Conservation (phyloP, 768 basidiomycete genomes). For the Coprinellus aureogranulatus region DNA sequence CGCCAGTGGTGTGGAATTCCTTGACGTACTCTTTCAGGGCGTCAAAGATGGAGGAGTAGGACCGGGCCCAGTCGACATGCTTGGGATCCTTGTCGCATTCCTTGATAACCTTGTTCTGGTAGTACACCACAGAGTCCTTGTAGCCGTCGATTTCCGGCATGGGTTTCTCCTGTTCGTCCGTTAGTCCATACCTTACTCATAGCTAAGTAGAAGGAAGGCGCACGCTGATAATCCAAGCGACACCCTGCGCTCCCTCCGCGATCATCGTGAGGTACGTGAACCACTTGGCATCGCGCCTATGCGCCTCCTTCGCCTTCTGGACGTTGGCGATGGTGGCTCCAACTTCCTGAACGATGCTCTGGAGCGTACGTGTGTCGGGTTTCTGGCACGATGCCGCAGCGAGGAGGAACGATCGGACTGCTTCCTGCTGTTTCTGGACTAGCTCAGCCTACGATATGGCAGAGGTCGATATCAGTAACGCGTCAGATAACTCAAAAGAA, state of each 20-base stretch:
- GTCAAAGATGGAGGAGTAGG: constrained; percentile 69
- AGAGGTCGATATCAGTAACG: not conserved
- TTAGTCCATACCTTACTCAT: not conserved
- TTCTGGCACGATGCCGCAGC: constrained; percentile 74
- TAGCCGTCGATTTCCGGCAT: constrained; percentile 75
- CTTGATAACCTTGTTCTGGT: constrained; percentile 85
- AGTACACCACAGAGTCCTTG: constrained; percentile 86
- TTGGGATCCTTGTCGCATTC: constrained; percentile 88
- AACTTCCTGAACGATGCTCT: constrained; percentile 62
- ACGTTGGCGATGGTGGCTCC: constrained; percentile 72
- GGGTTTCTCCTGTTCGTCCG: constrained; percentile 63
- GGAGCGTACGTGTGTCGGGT: constrained; percentile 62
- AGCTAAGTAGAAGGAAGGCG: not conserved
- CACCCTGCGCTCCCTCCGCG: constrained; percentile 75
- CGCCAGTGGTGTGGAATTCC: constrained; percentile 82
- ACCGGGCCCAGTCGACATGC: constrained; percentile 86
- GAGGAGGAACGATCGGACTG: constrained; percentile 67
- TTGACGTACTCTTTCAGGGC: constrained; percentile 79
- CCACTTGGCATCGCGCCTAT: constrained; percentile 78
- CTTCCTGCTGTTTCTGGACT: constrained; percentile 63
- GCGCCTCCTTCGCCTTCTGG: constrained; percentile 77
- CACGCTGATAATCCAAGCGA: constrained; percentile 89
- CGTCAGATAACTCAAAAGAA: not conserved
- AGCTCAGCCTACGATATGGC: constrained; percentile 53
- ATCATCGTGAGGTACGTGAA: constrained; percentile 75